Base-by-base conservation (phyloP, 1,284 basidiomycete genomes). In the Heliocybe sulcata region DNA sequence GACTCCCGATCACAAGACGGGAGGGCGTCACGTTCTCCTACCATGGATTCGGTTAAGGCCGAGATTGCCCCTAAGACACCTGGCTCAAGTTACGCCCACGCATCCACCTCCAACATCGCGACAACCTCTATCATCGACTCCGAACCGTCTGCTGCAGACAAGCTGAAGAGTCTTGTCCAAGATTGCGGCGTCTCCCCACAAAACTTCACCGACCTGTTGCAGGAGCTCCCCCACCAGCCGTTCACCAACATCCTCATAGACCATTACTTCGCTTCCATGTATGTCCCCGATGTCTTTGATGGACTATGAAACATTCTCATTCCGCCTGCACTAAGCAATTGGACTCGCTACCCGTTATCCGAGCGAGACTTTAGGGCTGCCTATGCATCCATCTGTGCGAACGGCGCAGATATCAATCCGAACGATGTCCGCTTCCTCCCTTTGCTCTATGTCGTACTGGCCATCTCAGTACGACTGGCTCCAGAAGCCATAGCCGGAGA, bases 331-430 rank as follows among this genome's bases (percentile, higher is more conserved):
- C 66, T 62, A 31, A 94, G 94, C 69, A 97, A 97, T 67, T 93
- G 91, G 80, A 93, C 93, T n/a, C 83, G 94, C 38, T 94, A 96
- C 69, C 94, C 94, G 27, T 82, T 97, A 29, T 92, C 92, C 49
- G 94, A 96, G 62, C 80, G 81, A 51, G 86, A 92, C 55, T 97
- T 97, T 69, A 81, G 93, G 52, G 65, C 78, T 31, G 83, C 90
- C 0, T 97, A 94, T 67, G 78, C 85, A 45, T 87, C 92, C 26
- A 77, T 97, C 48, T 89, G 87, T 64, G 75, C 83, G 19, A 87
- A 89, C 62, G 84, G 88, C 16, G 79, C 80, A 19, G 80, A 82
- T 54, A 81, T 87, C 6, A 90, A 92, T 61, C 89, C 93, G 0
- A 83, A 84, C 58, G 89, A 94, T 64, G 83, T 94, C 59, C 85